These are phyloP conservation scores for Sporisorium exsertum DNA, from an alignment of 1,284 basidiomycete species.

Conservation along the genomic window DNA sequence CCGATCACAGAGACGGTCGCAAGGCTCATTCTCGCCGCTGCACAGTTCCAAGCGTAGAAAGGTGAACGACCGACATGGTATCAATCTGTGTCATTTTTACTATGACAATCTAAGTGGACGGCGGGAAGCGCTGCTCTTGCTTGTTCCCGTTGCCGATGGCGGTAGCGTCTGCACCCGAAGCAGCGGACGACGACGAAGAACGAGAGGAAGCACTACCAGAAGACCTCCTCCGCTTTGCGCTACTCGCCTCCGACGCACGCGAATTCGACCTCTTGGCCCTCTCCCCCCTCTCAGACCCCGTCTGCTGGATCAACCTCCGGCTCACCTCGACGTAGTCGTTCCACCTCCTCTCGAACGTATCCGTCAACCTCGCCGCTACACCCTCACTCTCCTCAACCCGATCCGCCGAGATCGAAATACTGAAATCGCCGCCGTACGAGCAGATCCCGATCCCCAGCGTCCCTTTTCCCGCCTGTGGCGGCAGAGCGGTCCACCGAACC, in stretches of 20 bases:
- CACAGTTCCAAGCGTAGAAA: constrained; percentile 26
- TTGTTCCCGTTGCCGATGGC: neutral
- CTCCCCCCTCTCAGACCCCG: constrained; percentile 16
- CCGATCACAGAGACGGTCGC: constrained; percentile 32
- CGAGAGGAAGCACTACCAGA: constrained; percentile 6
- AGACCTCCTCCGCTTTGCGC: constrained; percentile 7
- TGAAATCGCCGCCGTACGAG: constrained; percentile 57
- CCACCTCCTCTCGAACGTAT: constrained; percentile 52
- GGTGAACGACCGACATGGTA: neutral
- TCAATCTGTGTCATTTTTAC: neutral
- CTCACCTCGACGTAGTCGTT: constrained; percentile 40
- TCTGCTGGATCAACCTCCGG: constrained; percentile 21
- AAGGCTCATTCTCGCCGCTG: constrained; percentile 29
- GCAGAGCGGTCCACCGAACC: constrained; percentile 54
- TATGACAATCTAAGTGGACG: neutral
- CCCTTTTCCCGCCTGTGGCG: constrained; percentile 63
- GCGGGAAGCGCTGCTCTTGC: neutral
- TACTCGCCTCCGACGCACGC: constrained; percentile 1
- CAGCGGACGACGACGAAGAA: constrained; percentile 6
- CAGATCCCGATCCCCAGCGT: constrained; percentile 66
- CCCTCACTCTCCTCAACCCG: constrained; percentile 51
- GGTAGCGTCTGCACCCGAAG: neutral
- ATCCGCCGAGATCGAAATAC: constrained; percentile 63
- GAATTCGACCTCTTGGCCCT: constrained; percentile 6
- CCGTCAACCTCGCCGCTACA: constrained; percentile 51